These are phyloP conservation scores for Themeda triandra DNA, from an alignment of 176 grass and related monocot genomes.

Conservation along the genomic window DNA sequence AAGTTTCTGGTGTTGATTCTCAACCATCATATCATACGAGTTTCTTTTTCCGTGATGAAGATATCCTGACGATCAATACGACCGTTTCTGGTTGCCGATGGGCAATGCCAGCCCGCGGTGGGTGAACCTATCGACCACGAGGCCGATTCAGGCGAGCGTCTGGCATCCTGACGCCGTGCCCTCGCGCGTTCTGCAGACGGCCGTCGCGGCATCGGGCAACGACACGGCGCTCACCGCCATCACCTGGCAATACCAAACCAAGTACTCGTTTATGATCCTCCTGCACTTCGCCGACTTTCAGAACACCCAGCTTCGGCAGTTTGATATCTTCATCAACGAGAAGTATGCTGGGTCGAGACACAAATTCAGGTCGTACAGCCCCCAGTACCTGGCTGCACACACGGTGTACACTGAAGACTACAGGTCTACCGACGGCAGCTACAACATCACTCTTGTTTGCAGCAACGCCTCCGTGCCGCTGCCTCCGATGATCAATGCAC, in stretches of 20 bases:
- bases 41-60: neutral
- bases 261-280: neutral
- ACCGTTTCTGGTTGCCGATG: neutral
- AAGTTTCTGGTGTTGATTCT: too few species aligned
- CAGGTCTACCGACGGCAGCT: too few species aligned
- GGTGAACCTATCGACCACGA: neutral
- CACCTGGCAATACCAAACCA: too few species aligned
- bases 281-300: slow-evolving; percentile 17
- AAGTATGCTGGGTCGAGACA: too few species aligned
- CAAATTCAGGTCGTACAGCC: neutral
- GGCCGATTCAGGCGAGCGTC: neutral
- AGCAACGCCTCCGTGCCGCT: too few species aligned
- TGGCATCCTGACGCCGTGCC: too few species aligned
- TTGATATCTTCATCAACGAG: neutral
- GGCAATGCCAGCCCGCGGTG: neutral
- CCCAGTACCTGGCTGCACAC: too few species aligned
- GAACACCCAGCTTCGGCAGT: neutral
- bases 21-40: too few species aligned
- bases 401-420: too few species aligned
- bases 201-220: neutral
- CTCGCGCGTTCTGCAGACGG: neutral
- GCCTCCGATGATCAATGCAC: too few species aligned
- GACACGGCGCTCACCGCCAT: neutral
- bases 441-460: too few species aligned
- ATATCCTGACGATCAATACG: slow-evolving; percentile 29